Evolutionary conservation across 2,329 filamentous ascomycete species (phyloP), one percentile per base, ranked within the genome.

Genomic region (Ceratocystiopsis brevicomis): DNA sequence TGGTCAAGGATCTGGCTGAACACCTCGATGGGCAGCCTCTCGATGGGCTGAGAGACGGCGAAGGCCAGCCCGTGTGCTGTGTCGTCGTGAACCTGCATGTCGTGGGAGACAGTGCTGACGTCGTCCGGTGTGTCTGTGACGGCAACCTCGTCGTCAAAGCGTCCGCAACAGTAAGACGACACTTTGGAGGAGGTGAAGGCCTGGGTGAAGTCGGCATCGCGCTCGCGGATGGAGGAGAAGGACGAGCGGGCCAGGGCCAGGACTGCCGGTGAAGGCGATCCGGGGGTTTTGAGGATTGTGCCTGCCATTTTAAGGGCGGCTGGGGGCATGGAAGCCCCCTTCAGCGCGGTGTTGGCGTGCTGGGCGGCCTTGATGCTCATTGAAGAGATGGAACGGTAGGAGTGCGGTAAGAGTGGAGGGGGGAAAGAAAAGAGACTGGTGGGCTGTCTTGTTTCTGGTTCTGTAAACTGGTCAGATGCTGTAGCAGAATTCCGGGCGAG

Each of bases 1-100:
- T 81, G 68, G 48, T 80, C 78, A 54, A 88, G 81, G 48, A 88
- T 84, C 54, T 74, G 63, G 53, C 75, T 81, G 83, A 51, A 68
- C 49, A 86, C 64, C 60, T 86, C 81, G 42, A 70, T 65, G 0
- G 81, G 81, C 9, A 87, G 66, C 47, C 58, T 71, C 63, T 86
- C 81, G 37, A 87, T 44, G 41, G 46, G 53, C 40, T 45, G 43
- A 11, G 16, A 19, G 34, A 14, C 5, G 18, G 25, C 3, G 16
- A 19, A 30, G 16, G 14, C 32, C 15, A 33, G 35, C 34, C 30
- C 42, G 33, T n/a, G 25, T 32, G 45, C 41, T 19, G 41, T 39
- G 21, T n/a, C 39, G 33, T 38, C 16, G 14, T 36, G 15, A 21
- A 39, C 39, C 32, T 46, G 41, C 38, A 21, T 18, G 41, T 41